phyloP scores from a whole-genome alignment of 371 early-diverging fungal genomes.

The Quaeritorhiza haematococci region DNA sequence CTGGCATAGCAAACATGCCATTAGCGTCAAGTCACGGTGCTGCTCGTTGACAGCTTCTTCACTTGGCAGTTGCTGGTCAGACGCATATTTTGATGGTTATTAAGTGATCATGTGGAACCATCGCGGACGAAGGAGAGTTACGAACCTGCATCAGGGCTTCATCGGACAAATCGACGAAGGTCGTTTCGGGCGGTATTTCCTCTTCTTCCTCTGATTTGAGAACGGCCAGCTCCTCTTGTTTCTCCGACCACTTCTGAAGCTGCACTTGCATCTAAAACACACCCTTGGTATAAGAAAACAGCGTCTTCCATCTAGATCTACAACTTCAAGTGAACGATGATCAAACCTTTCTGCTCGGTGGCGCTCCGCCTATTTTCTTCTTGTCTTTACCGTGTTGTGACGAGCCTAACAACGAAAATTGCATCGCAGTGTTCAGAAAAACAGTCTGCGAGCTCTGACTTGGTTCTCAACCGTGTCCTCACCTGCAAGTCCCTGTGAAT shows the following conservation, averaged over 20 bases:
- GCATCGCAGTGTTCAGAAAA: no score
- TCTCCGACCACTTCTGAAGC: slow-evolving; percentile 46
- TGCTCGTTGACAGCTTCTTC: slow-evolving; percentile 36
- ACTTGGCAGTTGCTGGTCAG: slow-evolving; percentile 17
- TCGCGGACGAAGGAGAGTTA: background rate
- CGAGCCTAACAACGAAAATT: no score
- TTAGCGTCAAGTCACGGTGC: slow-evolving; percentile 41
- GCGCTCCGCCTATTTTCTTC: no score
- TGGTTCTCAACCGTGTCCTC: no score
- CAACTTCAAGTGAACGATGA: no score
- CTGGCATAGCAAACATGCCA: slow-evolving; percentile 63
- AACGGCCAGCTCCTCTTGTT: slow-evolving; percentile 34
- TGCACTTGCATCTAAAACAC: slow-evolving; percentile 54
- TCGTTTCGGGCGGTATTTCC: slow-evolving; percentile 9
- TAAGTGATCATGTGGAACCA: background rate
- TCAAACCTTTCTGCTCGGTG: no score
- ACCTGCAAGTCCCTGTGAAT: no score
- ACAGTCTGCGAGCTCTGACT: no score
- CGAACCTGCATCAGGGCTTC: slow-evolving; percentile 5
- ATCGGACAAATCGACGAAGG: slow-evolving; percentile 1
- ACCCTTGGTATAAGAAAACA: no score
- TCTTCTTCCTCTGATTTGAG: background rate
- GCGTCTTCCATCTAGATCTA: no score
- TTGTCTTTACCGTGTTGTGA: no score
- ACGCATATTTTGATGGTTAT: background rate